phyloP scores from a whole-genome alignment of 1,284 basidiomycete genomes.

The Chalciporus piperatoides region DNA sequence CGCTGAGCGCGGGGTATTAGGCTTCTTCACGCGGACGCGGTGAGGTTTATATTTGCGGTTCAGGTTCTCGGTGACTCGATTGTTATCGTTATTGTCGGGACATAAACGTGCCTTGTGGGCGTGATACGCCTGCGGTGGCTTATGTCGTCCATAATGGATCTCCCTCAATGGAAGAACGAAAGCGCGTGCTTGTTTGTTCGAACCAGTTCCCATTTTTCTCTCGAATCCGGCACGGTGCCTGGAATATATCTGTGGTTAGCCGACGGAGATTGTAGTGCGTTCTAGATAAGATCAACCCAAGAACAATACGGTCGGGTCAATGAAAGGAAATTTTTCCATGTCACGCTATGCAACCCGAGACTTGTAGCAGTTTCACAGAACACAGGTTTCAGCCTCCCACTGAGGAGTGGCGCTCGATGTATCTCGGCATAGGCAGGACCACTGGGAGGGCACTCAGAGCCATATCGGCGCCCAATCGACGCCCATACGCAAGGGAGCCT shows the following conservation, averaged over 20 bases:
- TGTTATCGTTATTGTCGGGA: not conserved
- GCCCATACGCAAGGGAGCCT: conserved; percentile 1
- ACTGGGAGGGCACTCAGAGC: not conserved
- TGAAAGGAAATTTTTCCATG: no score
- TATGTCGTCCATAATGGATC: conserved; percentile 1
- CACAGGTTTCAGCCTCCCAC: not conserved
- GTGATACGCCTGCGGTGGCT: not conserved
- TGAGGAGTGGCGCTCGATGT: not conserved
- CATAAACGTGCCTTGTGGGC: conserved; percentile 6
- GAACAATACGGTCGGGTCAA: not conserved
- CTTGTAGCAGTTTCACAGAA: no score
- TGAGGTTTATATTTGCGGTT: conserved; percentile 12
- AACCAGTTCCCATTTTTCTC: not conserved
- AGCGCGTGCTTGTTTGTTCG: conserved; percentile 3
- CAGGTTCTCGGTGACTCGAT: not conserved
- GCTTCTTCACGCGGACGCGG: conserved; percentile 22
- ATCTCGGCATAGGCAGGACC: not conserved
- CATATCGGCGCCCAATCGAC: no score
- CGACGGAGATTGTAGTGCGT: not conserved
- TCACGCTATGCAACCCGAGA: no score
- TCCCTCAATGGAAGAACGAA: conserved; percentile 6
- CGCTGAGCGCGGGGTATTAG: conserved; percentile 18
- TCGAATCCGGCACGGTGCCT: not conserved
- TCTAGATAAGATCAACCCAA: conserved; percentile 4
- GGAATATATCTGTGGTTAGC: not conserved